Conservation (phyloP, 805 yeast species). For the Brettanomyces bruxellensis region DNA sequence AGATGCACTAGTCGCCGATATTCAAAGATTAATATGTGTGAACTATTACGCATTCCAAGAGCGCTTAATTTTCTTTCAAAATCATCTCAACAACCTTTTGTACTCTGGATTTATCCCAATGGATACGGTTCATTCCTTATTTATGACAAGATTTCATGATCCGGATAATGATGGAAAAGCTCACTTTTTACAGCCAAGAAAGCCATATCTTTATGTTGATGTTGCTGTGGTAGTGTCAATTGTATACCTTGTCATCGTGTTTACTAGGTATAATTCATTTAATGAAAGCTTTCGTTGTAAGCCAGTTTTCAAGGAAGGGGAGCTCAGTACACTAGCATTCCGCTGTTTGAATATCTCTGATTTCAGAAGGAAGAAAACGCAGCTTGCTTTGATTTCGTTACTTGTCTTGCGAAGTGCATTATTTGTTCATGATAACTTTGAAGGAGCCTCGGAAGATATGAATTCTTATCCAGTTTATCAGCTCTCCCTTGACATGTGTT, state of each 20-base stretch:
- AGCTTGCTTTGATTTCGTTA: neutral
- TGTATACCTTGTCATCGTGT: neutral
- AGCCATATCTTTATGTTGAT: neutral
- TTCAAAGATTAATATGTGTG: neutral
- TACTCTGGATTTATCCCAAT: conserved; percentile 1
- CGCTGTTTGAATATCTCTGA: neutral
- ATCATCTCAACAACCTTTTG: neutral
- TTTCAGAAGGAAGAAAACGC: neutral
- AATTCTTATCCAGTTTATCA: conserved; percentile 7
- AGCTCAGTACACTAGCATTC: neutral
- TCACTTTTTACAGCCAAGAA: neutral
- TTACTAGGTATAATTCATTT: neutral
- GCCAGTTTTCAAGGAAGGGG: neutral
- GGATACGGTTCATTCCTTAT: neutral
- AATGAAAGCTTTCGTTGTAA: neutral
- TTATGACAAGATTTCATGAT: neutral
- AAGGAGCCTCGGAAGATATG: conserved; percentile 1
- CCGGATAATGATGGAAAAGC: neutral
- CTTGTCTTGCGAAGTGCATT: neutral
- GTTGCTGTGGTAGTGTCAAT: neutral
- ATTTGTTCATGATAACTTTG: conserved; percentile 1
- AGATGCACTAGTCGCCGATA: neutral
- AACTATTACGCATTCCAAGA: conserved; percentile 1
- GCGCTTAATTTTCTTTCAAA: conserved; percentile 1
- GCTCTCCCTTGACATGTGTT: conserved; percentile 1